Base-by-base conservation (phyloP, 345 rosid genomes). In the Cardamine occulta region DNA sequence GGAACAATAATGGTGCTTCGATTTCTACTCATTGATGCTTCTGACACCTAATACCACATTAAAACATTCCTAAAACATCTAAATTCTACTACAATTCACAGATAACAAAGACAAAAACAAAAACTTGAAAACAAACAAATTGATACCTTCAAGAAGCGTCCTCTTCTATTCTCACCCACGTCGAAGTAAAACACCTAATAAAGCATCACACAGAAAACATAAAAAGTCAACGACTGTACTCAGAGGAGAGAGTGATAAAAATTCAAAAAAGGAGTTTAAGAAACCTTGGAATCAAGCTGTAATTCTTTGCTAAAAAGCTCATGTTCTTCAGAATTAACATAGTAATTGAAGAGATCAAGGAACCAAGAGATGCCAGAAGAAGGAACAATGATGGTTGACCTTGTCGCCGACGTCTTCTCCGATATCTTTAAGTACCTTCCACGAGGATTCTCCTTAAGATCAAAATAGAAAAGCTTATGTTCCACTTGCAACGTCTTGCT, bases 371-470 rank as follows among this genome's bases (percentile, higher is more conserved):
- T 89, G 70, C 99, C 99, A 1, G 97, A 87, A 77, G 82, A 95
- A 59, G 99, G 99, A 40, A 95, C 97, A 51, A 95, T 95, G 87
- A 95, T 92, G 70, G 99, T 95, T 82, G 99, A 92, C 86, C 99
- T 83, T 26, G 97, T 95, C 47, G 99, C 93, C n/a, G 97, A 90
- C 15, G 99, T 95, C 80, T 95, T 95, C 90, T 95, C 97, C 7
- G 97, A 95, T 72, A 95, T 90, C 84, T 95, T 95, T 28, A 95
- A 83, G 82, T 95, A 95, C 23, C 99, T 82, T 5, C 99, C 99
- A 15, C 98, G 89, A 26, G 97, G 97, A 59, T 94, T 91, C 89
- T 91, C 97, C 73, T 91, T 91, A 49, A 91, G 91, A 86, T 93
- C 98, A 70, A 91, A 94, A 81, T 91, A 91, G 84, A 94, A 94